Evolutionary conservation across 2,329 filamentous ascomycete species (phyloP).

Genomic region (Aspergillus thermomutatus): DNA sequence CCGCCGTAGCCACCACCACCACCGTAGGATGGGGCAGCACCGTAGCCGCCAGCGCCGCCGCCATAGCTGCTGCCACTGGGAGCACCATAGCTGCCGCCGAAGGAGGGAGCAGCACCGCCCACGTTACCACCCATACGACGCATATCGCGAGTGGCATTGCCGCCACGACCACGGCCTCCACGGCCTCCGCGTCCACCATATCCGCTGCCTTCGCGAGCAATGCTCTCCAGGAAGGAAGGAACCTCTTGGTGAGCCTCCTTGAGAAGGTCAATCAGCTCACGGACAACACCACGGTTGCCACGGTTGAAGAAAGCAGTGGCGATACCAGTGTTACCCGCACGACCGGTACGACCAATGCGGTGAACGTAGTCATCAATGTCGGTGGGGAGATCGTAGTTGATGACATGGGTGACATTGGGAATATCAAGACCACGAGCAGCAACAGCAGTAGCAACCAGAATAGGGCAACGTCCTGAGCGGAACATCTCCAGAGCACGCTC

Average conservation of each 20-base stretch:
- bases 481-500: slow-evolving; percentile 97
- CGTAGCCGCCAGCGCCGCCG: slow-evolving; percentile 21
- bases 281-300: slow-evolving; percentile 95
- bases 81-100: slow-evolving; percentile 33
- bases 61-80: slow-evolving; percentile 26
- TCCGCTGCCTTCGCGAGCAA: slow-evolving; percentile 85
- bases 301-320: slow-evolving; percentile 99
- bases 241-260: slow-evolving; percentile 99
- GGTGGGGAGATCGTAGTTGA: slow-evolving; percentile 99
- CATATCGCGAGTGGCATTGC: slow-evolving; percentile 76
- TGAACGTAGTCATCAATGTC: slow-evolving; percentile 99
- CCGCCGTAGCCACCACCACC: slow-evolving; percentile 34
- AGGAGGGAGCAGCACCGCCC: slow-evolving; percentile 37
- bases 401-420: slow-evolving; percentile 91
- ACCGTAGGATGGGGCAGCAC: slow-evolving; percentile 18
- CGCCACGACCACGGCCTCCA: slow-evolving; percentile 65
- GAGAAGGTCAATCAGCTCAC: slow-evolving; percentile 92
- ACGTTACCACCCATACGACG: slow-evolving; percentile 62
- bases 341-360: slow-evolving; percentile 98
- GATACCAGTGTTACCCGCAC: slow-evolving; percentile 98
- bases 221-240: slow-evolving; percentile 90
- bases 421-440: slow-evolving; percentile 91
- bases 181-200: slow-evolving; percentile 74
- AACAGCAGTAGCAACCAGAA: slow-evolving; percentile 94
- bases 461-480: slow-evolving; percentile 91